Evolutionary conservation across 192 early-diverging fungal species (phyloP).

Genomic region (Rhizoclosmatium sp.): DNA sequence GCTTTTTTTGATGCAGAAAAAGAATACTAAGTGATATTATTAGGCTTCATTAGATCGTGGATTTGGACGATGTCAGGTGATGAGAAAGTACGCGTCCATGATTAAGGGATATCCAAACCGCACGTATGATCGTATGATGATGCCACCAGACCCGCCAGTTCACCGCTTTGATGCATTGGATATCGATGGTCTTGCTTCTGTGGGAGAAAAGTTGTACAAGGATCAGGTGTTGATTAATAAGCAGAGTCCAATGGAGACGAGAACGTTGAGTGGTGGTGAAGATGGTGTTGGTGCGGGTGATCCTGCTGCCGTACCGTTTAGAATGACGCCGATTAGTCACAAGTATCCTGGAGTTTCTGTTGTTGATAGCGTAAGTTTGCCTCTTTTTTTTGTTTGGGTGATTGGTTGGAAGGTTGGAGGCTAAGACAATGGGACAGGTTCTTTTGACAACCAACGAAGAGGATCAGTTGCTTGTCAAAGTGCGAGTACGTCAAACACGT

Average conservation of each 20-base stretch:
- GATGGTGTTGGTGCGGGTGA: constrained; percentile 49
- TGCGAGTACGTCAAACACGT: constrained; percentile 88
- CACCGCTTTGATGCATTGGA: constrained; percentile 77
- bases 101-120: constrained; percentile 90
- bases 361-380: constrained; percentile 75
- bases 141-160: constrained; percentile 42
- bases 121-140: constrained; percentile 81
- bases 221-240: constrained; percentile 87
- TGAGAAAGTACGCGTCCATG: constrained; percentile 87
- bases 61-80: constrained; percentile 93
- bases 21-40: background rate
- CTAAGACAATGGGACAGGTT: constrained; percentile 51
- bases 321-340: constrained; percentile 78
- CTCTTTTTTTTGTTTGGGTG: background rate
- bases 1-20: constrained; percentile 1
- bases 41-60: constrained; percentile 90
- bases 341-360: constrained; percentile 91
- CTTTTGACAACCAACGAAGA: constrained; percentile 91
- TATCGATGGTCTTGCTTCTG: constrained; percentile 87
- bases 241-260: constrained; percentile 82
- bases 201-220: constrained; percentile 79
- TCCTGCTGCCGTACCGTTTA: constrained; percentile 66
- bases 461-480: constrained; percentile 92
- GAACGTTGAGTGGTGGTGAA: constrained; percentile 59
- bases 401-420: background rate